phyloP scores from a whole-genome alignment of 1,284 basidiomycete genomes.

The Fomitopsis schrenkii region DNA sequence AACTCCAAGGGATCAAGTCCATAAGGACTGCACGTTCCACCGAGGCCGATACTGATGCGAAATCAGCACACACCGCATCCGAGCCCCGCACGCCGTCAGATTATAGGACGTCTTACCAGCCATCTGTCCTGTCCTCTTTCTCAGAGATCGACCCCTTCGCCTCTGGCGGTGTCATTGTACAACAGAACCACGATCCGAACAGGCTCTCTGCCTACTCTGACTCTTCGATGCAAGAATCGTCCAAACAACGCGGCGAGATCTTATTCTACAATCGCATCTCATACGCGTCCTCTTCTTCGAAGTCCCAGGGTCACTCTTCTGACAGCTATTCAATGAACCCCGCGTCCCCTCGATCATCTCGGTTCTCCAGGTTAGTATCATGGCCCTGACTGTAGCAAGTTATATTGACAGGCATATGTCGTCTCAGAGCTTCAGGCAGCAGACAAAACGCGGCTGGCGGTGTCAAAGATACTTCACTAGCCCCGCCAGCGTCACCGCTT shows the following conservation, averaged over 20 bases:
- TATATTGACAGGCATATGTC: neutral
- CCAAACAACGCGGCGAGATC: slow-evolving; percentile 31
- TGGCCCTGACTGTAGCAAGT: neutral
- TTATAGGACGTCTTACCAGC: slow-evolving; percentile 34
- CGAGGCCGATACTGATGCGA: slow-evolving; percentile 25
- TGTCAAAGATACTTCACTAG: neutral
- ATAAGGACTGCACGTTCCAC: slow-evolving; percentile 45
- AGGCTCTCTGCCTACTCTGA: slow-evolving; percentile 52
- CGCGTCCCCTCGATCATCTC: slow-evolving; percentile 2
- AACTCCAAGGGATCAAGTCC: slow-evolving; percentile 45
- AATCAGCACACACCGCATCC: slow-evolving; percentile 23
- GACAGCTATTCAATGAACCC: slow-evolving; percentile 15
- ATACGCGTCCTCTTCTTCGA: slow-evolving; percentile 54
- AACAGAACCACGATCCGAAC: slow-evolving; percentile 32
- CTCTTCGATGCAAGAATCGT: slow-evolving; percentile 42
- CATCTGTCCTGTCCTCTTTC: slow-evolving; percentile 51
- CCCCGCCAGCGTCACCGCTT: neutral
- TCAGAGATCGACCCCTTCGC: slow-evolving; percentile 64
- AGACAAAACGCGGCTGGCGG: neutral
- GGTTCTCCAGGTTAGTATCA: neutral
- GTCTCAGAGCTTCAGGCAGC: neutral
- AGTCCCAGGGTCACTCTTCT: slow-evolving; percentile 35
- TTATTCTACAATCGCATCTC: slow-evolving; percentile 41
- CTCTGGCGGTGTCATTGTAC: slow-evolving; percentile 40
- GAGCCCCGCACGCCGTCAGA: slow-evolving; percentile 52